phyloP scores from a whole-genome alignment of 2,329 filamentous ascomycete species.

The Penicillium sp. region DNA sequence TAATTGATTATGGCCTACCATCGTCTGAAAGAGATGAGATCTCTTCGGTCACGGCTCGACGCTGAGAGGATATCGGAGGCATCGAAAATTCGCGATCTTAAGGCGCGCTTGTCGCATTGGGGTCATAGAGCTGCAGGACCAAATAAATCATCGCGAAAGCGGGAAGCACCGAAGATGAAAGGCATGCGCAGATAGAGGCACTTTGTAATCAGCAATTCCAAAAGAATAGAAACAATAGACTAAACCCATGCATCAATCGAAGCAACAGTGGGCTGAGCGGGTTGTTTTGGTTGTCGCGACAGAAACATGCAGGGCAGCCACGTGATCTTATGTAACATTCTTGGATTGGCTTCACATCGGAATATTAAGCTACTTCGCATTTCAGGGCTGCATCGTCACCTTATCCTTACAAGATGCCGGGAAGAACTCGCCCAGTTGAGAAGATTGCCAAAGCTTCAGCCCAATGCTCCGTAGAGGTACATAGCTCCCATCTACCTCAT shows the following conservation, averaged over 20 bases:
- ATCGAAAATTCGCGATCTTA: slow-evolving; percentile 49
- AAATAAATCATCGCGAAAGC: slow-evolving; percentile 40
- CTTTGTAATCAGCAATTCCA: slow-evolving; percentile 6
- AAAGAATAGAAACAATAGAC: slow-evolving; percentile 6
- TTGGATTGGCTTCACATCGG: slow-evolving; percentile 2
- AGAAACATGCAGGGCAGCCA: slow-evolving; percentile 21
- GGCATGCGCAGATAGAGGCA: slow-evolving; percentile 11
- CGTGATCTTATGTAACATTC: slow-evolving; percentile 22
- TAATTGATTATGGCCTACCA: slow-evolving; percentile 42
- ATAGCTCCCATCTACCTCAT: slow-evolving; percentile 9
- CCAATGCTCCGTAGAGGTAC: slow-evolving; percentile 65
- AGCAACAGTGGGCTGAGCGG: neutral
- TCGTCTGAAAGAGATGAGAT: slow-evolving; percentile 56
- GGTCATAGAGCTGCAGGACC: slow-evolving; percentile 40
- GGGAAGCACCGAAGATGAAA: slow-evolving; percentile 4
- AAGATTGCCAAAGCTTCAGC: slow-evolving; percentile 64
- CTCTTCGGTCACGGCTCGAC: slow-evolving; percentile 41
- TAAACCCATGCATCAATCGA: neutral
- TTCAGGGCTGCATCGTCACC: neutral
- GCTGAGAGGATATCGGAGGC: slow-evolving; percentile 46
- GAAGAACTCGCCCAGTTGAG: slow-evolving; percentile 61
- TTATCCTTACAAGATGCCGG: slow-evolving; percentile 37
- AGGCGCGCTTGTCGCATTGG: slow-evolving; percentile 42
- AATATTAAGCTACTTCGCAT: neutral
- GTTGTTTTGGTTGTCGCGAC: slow-evolving; percentile 27